Percentiles rank a stretch among this genome's conserved stretches.
Evolutionary conservation across 257 asterid species (phyloP).

Genomic region (Petunia secreta): DNA sequence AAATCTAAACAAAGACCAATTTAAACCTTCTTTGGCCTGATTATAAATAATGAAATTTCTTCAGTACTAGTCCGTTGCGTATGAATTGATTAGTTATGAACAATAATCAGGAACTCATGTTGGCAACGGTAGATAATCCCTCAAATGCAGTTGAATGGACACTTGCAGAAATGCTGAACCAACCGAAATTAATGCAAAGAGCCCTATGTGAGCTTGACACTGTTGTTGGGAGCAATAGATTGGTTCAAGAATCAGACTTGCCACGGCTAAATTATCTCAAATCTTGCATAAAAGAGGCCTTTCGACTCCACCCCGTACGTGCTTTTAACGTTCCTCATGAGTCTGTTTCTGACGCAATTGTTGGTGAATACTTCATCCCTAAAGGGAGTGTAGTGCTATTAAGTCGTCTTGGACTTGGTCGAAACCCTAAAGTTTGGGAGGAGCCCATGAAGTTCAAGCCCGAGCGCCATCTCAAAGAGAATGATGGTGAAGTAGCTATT

Average conservation of each 20-base stretch:
- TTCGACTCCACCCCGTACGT: conserved; percentile 36
- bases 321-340: conserved; percentile 40
- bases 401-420: conserved; percentile 42
- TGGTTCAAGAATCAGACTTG: conserved; percentile 44
- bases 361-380: conserved; percentile 41
- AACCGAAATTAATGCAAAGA: conserved; percentile 28
- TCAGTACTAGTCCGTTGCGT: too few species aligned
- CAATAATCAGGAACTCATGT: conserved; percentile 32
- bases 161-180: conserved; percentile 39
- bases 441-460: conserved; percentile 31
- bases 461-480: conserved; percentile 19
- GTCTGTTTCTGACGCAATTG: conserved; percentile 27
- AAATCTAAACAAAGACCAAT: too few species aligned
- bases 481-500: conserved; percentile 11
- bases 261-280: conserved; percentile 35
- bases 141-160: conserved; percentile 38
- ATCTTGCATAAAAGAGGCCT: conserved; percentile 39
- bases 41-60: too few species aligned
- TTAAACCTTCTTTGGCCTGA: too few species aligned
- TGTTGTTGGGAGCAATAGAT: conserved; percentile 29
- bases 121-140: conserved; percentile 37
- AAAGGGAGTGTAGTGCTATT: conserved; percentile 40
- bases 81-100: background rate
- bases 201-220: conserved; percentile 32
- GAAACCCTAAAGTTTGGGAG: conserved; percentile 37